Evolutionary conservation across 2,329 filamentous ascomycete genomes (phyloP), one percentile per base, ranked within the genome.

Genomic region (Emergomyces pasteurianus): DNA sequence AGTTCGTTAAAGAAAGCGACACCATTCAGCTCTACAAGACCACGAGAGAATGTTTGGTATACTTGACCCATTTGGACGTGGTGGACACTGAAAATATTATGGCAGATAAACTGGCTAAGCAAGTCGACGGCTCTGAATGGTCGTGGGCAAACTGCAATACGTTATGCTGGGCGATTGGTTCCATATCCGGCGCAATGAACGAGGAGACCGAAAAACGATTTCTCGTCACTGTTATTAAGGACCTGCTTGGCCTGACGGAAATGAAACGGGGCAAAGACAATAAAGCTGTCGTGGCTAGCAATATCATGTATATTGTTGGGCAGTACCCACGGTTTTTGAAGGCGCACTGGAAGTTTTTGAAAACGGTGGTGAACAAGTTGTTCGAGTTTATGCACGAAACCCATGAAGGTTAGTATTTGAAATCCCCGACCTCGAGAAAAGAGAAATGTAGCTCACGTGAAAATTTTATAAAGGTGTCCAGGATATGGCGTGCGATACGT

Each of bases 311-410:
- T 74, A 99, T 99, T 77, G 94, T 99, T 63, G 94, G 94, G 62
- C 94, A 99, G 73, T 99, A 99, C 72, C 94, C 94, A 43, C 89
- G 94, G 23, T 99, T 99, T 79, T 79, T 99, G 69, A 99, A 99
- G 79, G 94, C 94, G 1, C 94, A 99, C 75, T 99, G 94, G 94
- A 99, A 99, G 75, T 99, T 99, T 78, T 80, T 99, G 61, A 99
- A 99, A 85, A 99, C 94, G 2, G 94, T 99, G 21, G 94, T 99
- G 71, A 99, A 99, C 79, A 99, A 99, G 80, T 83, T 99, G 5
- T 99, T 99, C 70, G 94, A 99, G 78, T 99, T 99, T 73, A 99
- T 99, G 94, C 94, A 99, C 74, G 94, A 99, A 76, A 97, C 94
- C 0, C 94, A 99, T 71, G 94, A 99, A 79, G 94, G 89, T 86